phyloP scores from a whole-genome alignment of 2,329 filamentous ascomycete species.

The Huntiella savannae region DNA sequence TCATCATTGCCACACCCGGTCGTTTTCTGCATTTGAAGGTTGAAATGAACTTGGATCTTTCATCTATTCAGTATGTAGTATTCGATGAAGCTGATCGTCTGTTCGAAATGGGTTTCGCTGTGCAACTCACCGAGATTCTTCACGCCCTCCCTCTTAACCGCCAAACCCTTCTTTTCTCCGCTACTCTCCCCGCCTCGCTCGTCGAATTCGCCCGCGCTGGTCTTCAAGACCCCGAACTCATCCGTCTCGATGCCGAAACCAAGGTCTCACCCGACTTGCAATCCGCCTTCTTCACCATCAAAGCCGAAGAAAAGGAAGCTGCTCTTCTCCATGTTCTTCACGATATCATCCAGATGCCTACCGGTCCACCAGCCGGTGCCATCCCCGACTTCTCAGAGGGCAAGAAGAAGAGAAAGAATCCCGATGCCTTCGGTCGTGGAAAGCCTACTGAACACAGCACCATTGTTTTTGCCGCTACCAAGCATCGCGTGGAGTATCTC shows the following conservation, averaged over 20 bases:
- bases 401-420: conserved; percentile 57
- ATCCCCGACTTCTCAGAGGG: conserved; percentile 25
- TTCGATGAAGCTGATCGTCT: conserved; percentile 95
- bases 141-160: conserved; percentile 66
- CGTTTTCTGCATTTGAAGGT: conserved; percentile 93
- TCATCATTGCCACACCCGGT: conserved; percentile 90
- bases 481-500: conserved; percentile 93
- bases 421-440: conserved; percentile 35
- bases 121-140: conserved; percentile 82
- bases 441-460: conserved; percentile 81
- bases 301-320: conserved; percentile 84
- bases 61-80: conserved; percentile 79
- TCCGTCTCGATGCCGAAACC: conserved; percentile 81
- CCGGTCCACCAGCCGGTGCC: conserved; percentile 36
- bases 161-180: conserved; percentile 88
- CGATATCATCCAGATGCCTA: conserved; percentile 82
- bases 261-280: conserved; percentile 95
- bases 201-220: conserved; percentile 93
- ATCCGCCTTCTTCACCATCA: conserved; percentile 85
- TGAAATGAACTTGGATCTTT: conserved; percentile 85
- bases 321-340: conserved; percentile 75
- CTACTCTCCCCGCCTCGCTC: conserved; percentile 78
- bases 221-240: conserved; percentile 74
- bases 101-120: conserved; percentile 97
- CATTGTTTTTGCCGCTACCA: conserved; percentile 85